Percentiles rank a stretch among this genome's conserved stretches.
These are phyloP conservation scores for Tuber borchii DNA, from an alignment of 495 filamentous ascomycete species.

Conservation along the genomic window DNA sequence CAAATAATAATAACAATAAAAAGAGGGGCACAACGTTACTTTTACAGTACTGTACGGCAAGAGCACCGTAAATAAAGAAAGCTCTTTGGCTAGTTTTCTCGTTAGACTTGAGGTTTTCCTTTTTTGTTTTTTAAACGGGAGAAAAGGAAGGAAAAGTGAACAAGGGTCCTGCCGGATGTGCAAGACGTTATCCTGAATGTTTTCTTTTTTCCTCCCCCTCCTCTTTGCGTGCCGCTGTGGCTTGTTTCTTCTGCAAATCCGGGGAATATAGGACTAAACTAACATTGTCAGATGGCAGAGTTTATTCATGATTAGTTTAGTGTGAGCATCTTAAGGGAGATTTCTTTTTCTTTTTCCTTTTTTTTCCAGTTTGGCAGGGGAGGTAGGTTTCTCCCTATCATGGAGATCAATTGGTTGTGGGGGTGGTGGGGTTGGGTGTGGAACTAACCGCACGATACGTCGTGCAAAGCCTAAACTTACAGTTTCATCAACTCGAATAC, in stretches of 20 bases:
- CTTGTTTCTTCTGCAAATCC: not conserved
- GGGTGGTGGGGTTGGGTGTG: not conserved
- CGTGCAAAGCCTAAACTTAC: not conserved
- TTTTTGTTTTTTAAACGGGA: not conserved
- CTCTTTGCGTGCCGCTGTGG: not conserved
- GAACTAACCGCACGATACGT: not conserved
- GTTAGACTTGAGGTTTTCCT: not conserved
- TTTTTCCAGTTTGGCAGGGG: not conserved
- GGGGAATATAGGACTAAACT: not conserved
- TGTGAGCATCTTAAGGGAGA: not conserved
- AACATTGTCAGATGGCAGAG: not conserved
- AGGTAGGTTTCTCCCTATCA: not conserved
- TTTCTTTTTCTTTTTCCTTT: not conserved
- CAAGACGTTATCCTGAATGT: not conserved
- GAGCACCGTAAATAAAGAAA: not conserved
- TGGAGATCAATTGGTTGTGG: not conserved
- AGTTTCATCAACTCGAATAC: not conserved
- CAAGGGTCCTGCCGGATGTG: slow-evolving; percentile 1
- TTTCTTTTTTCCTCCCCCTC: not conserved
- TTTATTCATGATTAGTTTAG: not conserved
- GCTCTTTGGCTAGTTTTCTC: not conserved
- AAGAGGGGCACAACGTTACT: not conserved
- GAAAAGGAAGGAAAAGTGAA: not conserved
- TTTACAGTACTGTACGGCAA: not conserved
- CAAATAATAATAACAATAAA: not conserved